Evolutionary conservation across 2,329 filamentous ascomycete species (phyloP).

Genomic region (Ceratocystis cubensis): DNA sequence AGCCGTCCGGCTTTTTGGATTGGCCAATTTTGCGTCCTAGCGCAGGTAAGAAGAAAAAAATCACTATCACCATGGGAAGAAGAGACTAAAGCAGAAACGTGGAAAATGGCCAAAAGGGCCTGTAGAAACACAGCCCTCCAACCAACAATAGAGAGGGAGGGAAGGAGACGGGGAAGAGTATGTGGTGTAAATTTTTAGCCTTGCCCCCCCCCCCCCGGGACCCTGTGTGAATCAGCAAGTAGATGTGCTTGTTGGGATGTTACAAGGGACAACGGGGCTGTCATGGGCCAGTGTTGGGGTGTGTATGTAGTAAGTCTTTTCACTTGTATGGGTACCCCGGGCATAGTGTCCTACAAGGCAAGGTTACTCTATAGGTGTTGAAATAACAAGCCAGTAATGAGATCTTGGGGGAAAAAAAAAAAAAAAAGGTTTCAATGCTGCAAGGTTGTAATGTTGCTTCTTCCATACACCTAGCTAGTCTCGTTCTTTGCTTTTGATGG

Average conservation of each 20-base stretch:
- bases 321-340: background rate
- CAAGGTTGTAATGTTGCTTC: background rate
- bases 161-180: background rate
- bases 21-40: background rate
- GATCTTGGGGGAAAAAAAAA: background rate
- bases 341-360: background rate
- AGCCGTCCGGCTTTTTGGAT: background rate
- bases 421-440: slow-evolving; percentile 3
- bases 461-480: background rate
- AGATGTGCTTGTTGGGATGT: background rate
- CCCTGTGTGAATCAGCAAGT: slow-evolving; percentile 4
- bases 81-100: background rate
- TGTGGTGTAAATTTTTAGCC: background rate
- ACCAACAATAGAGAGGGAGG: background rate
- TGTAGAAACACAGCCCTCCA: slow-evolving; percentile 7
- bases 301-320: background rate
- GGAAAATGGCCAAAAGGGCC: background rate
- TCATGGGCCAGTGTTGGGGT: background rate
- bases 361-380: background rate
- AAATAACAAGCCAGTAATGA: background rate
- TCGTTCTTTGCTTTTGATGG: background rate
- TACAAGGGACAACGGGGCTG: slow-evolving; percentile 6
- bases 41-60: background rate
- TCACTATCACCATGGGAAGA: background rate
- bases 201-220: background rate